Evolutionary conservation across 257 asterid genomes (phyloP).

Genomic region (Scutellaria minor): DNA sequence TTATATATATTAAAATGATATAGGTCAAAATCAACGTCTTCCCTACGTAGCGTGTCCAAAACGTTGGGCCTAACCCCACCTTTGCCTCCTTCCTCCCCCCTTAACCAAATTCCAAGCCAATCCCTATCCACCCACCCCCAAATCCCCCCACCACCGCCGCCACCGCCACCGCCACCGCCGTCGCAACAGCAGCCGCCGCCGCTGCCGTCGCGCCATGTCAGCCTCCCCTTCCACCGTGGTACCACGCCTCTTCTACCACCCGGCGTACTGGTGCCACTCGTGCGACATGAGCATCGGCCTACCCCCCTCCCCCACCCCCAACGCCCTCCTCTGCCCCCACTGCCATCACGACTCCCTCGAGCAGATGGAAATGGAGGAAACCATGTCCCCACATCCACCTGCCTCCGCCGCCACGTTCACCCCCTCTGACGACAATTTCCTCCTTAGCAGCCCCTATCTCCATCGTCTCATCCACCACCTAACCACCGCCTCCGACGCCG

Average conservation of each 20-base stretch:
- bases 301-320: slow-evolving; percentile 61
- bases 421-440: slow-evolving; percentile 73
- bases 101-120: slow-evolving; percentile 22
- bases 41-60: slow-evolving; percentile 31
- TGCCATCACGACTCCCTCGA: slow-evolving; percentile 81
- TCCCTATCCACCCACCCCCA: slow-evolving; percentile 40
- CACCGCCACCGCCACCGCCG: slow-evolving; percentile 35
- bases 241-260: slow-evolving; percentile 60
- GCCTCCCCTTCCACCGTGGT: slow-evolving; percentile 47
- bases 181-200: slow-evolving; percentile 39
- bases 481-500: slow-evolving; percentile 50
- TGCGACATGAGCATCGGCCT: slow-evolving; percentile 91
- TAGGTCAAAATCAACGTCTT: slow-evolving; percentile 38
- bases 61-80: slow-evolving; percentile 39
- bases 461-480: slow-evolving; percentile 77
- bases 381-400: slow-evolving; percentile 39
- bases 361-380: slow-evolving; percentile 63
- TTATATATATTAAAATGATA: not conserved
- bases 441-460: slow-evolving; percentile 72
- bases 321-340: slow-evolving; percentile 84
- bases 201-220: slow-evolving; percentile 42
- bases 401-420: slow-evolving; percentile 36
- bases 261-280: slow-evolving; percentile 87
- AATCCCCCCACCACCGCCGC: slow-evolving; percentile 36
- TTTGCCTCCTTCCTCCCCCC: slow-evolving; percentile 17